phyloP scores from a whole-genome alignment of 1,284 basidiomycete genomes.

The Moesziomyces sp. region DNA sequence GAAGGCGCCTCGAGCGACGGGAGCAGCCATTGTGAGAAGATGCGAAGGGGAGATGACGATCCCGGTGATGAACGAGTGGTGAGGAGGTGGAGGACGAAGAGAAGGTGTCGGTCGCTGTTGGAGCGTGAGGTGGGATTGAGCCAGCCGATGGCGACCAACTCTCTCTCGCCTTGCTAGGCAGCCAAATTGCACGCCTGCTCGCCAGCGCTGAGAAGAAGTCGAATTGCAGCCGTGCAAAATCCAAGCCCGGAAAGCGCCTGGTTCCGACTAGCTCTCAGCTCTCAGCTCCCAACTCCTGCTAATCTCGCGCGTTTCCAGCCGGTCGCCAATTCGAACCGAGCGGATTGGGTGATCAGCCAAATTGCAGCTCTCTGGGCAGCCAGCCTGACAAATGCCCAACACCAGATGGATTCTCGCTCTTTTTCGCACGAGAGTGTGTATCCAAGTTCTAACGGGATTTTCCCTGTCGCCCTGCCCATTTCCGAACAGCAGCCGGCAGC shows the following conservation, averaged over 20 bases:
- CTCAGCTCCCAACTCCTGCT: neutral
- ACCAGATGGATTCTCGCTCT: neutral
- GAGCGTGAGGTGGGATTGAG: neutral
- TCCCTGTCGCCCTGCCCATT: neutral
- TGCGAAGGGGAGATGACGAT: slow-evolving; percentile 18
- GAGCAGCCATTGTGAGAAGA: slow-evolving; percentile 49
- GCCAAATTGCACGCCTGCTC: neutral
- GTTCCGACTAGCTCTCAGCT: neutral
- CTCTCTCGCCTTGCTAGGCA: neutral
- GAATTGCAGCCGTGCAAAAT: neutral
- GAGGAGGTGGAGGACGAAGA: slow-evolving; percentile 26
- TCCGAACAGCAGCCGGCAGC: neutral
- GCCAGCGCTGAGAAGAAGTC: neutral
- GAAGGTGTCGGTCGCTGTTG: slow-evolving; percentile 18
- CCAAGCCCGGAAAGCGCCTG: slow-evolving; percentile 4
- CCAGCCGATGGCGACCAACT: slow-evolving; percentile 24
- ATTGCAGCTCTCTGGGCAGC: neutral
- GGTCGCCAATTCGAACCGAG: slow-evolving; percentile 22
- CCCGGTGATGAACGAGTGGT: slow-evolving; percentile 11
- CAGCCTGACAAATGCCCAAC: slow-evolving; percentile 32
- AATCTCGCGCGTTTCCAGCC: neutral
- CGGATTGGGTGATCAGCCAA: slow-evolving; percentile 35
- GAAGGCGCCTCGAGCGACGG: slow-evolving; percentile 56
- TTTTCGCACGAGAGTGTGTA: slow-evolving; percentile 16
- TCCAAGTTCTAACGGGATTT: neutral